phyloP scores from a whole-genome alignment of 2,329 filamentous ascomycete species.

The Penicillium sp. region DNA sequence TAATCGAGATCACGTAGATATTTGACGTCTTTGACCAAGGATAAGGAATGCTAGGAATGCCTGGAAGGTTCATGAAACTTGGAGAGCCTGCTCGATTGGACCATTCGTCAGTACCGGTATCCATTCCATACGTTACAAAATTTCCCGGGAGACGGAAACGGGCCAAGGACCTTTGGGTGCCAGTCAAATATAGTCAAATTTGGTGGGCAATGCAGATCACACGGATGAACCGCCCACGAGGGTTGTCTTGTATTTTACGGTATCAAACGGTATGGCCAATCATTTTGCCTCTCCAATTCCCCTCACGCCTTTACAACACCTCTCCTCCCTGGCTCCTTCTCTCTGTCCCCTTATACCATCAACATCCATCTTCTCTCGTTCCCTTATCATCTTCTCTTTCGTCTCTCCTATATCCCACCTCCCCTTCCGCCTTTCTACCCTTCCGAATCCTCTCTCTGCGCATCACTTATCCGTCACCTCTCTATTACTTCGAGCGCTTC shows the following conservation, averaged over 20 bases:
- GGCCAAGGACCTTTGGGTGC: constrained; percentile 12
- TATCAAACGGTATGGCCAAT: constrained; percentile 10
- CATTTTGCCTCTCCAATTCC: constrained; percentile 17
- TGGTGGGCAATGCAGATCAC: constrained; percentile 1
- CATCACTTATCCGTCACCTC: constrained; percentile 6
- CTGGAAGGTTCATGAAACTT: constrained; percentile 29
- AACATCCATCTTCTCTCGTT: constrained; percentile 19
- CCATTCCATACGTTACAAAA: constrained; percentile 4
- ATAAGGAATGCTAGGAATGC: constrained; percentile 30
- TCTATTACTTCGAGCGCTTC: constrained; percentile 2
- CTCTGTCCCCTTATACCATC: constrained; percentile 15
- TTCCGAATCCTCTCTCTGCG: constrained; percentile 4
- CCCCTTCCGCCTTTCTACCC: constrained; percentile 9
- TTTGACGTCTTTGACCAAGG: constrained; percentile 16
- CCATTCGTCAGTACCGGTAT: constrained; percentile 12
- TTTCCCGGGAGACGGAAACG: constrained; percentile 10
- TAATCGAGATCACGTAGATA: constrained; percentile 5
- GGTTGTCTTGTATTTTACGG: constrained; percentile 15
- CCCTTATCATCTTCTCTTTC: constrained; percentile 9
- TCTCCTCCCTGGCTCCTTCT: constrained; percentile 20
- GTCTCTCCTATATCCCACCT: constrained; percentile 7
- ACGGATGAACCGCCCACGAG: constrained; percentile 17
- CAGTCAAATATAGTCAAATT: constrained; percentile 1
- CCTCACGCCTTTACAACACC: constrained; percentile 14
- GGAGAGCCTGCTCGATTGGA: constrained; percentile 8